Conservation (phyloP, 306 rosid species). For the Dalbergia oliveri region DNA sequence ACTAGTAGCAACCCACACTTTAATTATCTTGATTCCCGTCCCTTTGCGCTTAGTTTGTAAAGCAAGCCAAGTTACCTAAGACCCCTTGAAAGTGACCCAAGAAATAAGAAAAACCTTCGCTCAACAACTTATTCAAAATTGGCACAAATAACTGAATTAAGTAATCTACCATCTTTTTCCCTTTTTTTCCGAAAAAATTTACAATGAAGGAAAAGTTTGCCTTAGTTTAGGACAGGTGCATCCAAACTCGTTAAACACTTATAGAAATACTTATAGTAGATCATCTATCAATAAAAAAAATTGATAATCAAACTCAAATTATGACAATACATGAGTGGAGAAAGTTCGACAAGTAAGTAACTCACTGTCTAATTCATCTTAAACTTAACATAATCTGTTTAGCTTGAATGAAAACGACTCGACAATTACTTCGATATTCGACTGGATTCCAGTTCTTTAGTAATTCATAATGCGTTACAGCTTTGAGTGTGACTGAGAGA, state of each 20-base stretch:
- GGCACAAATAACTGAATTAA: neutral
- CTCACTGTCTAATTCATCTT: neutral
- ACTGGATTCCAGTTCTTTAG: slow-evolving; percentile 23
- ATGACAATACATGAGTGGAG: too few species aligned
- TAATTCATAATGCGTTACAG: slow-evolving; percentile 28
- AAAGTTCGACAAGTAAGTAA: neutral
- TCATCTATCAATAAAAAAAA: too few species aligned
- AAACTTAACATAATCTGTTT: slow-evolving; percentile 2
- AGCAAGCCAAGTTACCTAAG: slow-evolving; percentile 39
- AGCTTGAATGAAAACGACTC: slow-evolving; percentile 44
- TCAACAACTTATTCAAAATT: slow-evolving; percentile 8
- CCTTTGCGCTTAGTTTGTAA: slow-evolving; percentile 24
- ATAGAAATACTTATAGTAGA: too few species aligned
- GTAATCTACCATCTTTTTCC: neutral
- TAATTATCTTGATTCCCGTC: slow-evolving; percentile 31
- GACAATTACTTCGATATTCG: slow-evolving; percentile 21
- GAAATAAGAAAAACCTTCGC: slow-evolving; percentile 6
- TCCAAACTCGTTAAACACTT: too few species aligned
- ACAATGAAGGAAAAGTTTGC: too few species aligned
- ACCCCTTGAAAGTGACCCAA: slow-evolving; percentile 46
- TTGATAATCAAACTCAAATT: too few species aligned
- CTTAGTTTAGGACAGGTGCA: too few species aligned
- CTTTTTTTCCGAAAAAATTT: too few species aligned
- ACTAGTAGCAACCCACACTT: neutral
- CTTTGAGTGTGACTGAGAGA: slow-evolving; percentile 27